These are phyloP conservation scores for Botryotinia convoluta DNA, from an alignment of 2,329 filamentous ascomycete species.

Conservation along the genomic window DNA sequence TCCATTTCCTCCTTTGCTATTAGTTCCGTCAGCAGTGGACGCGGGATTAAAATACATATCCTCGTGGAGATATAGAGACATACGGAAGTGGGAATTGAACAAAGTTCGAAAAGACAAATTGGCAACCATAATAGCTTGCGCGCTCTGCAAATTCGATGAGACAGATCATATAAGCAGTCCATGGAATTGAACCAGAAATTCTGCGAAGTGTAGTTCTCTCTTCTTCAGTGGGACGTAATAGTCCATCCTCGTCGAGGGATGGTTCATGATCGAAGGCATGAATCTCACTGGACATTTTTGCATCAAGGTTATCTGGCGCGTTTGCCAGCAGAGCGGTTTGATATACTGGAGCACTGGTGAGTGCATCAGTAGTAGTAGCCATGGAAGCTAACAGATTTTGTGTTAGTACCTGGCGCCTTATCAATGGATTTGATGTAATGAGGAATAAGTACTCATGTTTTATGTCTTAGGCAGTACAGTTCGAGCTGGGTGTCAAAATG, in stretches of 20 bases:
- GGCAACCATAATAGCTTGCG: conserved; percentile 73
- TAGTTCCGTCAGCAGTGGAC: neutral
- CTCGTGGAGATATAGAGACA: neutral
- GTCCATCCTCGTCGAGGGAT: conserved; percentile 16
- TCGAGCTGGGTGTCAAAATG: neutral
- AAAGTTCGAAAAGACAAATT: conserved; percentile 58
- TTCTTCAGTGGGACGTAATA: conserved; percentile 49
- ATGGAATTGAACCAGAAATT: conserved; percentile 63
- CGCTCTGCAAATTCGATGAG: conserved; percentile 74
- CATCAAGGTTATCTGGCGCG: conserved; percentile 10
- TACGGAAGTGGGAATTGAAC: conserved; percentile 57
- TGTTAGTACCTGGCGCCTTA: neutral
- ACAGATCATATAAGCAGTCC: conserved; percentile 66
- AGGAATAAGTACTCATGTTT: conserved; percentile 2
- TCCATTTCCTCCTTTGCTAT: conserved; percentile 41
- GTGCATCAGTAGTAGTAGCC: conserved; percentile 13
- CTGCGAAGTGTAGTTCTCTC: conserved; percentile 59
- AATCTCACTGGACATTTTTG: conserved; percentile 13
- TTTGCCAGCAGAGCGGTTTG: conserved; percentile 9
- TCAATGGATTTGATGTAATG: neutral
- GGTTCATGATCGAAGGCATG: conserved; percentile 1
- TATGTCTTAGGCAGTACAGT: neutral
- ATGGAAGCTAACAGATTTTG: neutral
- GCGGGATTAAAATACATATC: neutral
- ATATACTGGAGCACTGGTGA: conserved; percentile 11